Evolutionary conservation across 2,329 filamentous ascomycete genomes (phyloP), one percentile per base, ranked within the genome.

Genomic region (Cercospora beticola): DNA sequence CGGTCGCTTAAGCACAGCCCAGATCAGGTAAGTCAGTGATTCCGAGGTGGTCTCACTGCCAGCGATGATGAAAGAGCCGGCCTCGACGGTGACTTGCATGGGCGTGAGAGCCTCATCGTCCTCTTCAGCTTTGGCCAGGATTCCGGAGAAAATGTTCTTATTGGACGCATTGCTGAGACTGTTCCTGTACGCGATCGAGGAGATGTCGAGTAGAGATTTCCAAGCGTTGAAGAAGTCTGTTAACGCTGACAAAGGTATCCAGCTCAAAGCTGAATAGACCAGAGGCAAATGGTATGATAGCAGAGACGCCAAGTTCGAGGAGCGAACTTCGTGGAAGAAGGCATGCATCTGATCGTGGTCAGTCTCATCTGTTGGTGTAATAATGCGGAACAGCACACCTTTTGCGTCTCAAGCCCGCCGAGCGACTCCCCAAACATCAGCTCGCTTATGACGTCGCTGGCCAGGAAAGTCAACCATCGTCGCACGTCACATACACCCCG

Each of bases 361-460:
- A 49, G 36, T 23, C 8, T 46, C 21, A 16, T 30, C 33, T 30
- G 60, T 10, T 18, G 2, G 9, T 5, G 28, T 4, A 4, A 4
- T 10, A 23, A 30, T 16, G 23, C 16, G 26, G 28, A 3, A 12
- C 28, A 18, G 21, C 31, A 10, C 49, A 79, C 78, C 67, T 78
- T 68, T 9, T 78, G 78, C 9, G 70, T 72, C 52, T 80, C 76
- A 10, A 82, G 69, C 76, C 80, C 79, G 3, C 76, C 71, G 63
- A 82, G 81, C 2, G 71, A 74, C 52, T 81, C 78, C n/a, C 81
- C 81, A 69, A 82, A 82, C 36, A 76, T 76, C 3, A 82, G 68
- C 60, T 79, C 72, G 2, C 76, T 76, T 28, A 76, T 76, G 18
- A 81, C 75, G 71, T 82, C 81, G 0, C 78, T 78, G 9, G 80